phyloP scores from a whole-genome alignment of 306 rosid species.

The Styphnolobium japonicum region DNA sequence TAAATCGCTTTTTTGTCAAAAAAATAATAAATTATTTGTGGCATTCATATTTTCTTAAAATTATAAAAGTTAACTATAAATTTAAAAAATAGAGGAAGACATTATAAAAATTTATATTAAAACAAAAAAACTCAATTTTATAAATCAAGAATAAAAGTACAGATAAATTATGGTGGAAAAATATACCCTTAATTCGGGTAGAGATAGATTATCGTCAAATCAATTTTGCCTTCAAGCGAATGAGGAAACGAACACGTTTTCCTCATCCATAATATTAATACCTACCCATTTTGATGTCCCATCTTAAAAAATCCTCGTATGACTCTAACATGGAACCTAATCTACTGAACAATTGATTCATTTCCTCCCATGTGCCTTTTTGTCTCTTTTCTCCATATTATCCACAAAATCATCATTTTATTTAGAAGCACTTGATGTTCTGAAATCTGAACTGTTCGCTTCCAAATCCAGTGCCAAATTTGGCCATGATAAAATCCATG shows the following conservation, averaged over 20 bases:
- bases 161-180: no score
- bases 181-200: no score
- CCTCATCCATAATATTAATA: neutral
- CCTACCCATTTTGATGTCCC: neutral
- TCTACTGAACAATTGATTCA: neutral
- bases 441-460: no score
- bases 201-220: neutral
- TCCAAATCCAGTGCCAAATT: neutral
- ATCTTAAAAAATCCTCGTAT: neutral
- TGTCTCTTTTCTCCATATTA: neutral
- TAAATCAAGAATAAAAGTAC: no score
- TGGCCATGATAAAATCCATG: no score
- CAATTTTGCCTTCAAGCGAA: neutral
- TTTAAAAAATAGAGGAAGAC: no score
- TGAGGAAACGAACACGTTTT: neutral
- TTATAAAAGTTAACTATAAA: no score
- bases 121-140: no score
- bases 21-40: no score
- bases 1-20: no score
- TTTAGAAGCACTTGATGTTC: neutral
- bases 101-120: no score
- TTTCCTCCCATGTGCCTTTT: neutral
- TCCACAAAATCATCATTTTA: neutral
- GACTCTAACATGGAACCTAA: constrained; percentile 13
- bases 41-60: no score